These are phyloP conservation scores for Cymodocea nodosa DNA, from an alignment of 116 monocot genomes.

Conservation along the genomic window DNA sequence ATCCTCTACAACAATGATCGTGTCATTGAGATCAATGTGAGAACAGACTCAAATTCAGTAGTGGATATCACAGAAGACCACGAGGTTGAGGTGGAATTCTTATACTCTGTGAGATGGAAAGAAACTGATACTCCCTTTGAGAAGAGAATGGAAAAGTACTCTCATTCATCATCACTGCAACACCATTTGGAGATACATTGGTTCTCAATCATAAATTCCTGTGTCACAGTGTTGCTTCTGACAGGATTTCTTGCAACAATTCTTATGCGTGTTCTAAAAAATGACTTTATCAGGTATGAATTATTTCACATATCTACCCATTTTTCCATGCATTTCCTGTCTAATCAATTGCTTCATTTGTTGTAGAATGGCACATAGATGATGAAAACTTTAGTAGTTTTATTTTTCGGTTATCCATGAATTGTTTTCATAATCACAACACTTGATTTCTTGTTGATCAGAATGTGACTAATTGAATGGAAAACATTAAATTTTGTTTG, in stretches of 20 bases:
- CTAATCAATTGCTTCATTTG: background rate
- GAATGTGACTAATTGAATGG: no score
- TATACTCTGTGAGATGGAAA: slow-evolving; percentile 52
- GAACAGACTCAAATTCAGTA: slow-evolving; percentile 25
- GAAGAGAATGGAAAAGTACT: slow-evolving; percentile 64
- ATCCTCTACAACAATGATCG: slow-evolving; percentile 42
- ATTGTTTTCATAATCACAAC: no score
- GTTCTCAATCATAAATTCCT: slow-evolving; percentile 78
- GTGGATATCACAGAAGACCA: slow-evolving; percentile 48
- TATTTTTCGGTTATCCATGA: no score
- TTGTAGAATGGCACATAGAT: background rate
- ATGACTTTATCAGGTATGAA: slow-evolving; percentile 48
- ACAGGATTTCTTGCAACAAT: slow-evolving; percentile 79
- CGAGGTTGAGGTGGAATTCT: slow-evolving; percentile 40
- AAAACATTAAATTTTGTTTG: no score
- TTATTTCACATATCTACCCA: background rate
- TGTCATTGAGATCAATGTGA: slow-evolving; percentile 49
- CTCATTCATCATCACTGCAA: slow-evolving; percentile 33
- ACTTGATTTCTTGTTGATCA: no score
- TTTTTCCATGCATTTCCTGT: background rate
- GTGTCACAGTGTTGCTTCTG: slow-evolving; percentile 66
- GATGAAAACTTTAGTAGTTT: no score
- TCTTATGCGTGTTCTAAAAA: slow-evolving; percentile 68
- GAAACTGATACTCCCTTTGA: slow-evolving; percentile 40
- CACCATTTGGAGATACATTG: slow-evolving; percentile 69